phyloP scores from a whole-genome alignment of 2,329 filamentous ascomycete genomes.

The Phialophora macrospora region DNA sequence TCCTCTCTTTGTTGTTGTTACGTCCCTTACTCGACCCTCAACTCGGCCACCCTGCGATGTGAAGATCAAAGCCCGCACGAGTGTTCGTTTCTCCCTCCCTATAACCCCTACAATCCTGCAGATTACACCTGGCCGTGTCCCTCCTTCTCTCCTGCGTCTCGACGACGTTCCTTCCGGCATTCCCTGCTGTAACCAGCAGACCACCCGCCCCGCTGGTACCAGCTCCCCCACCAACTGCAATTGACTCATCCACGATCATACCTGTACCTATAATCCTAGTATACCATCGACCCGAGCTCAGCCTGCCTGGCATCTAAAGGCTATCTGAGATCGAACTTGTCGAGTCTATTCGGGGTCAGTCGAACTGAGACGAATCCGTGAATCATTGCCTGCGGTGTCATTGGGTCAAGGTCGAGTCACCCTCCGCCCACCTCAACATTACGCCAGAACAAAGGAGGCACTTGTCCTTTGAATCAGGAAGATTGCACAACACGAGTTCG shows the following conservation, averaged over 20 bases:
- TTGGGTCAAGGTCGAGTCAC: constrained; percentile 14
- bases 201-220: constrained; percentile 25
- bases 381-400: constrained; percentile 29
- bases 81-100: constrained; percentile 28
- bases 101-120: constrained; percentile 13
- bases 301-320: constrained; percentile 16
- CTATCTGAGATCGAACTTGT: constrained; percentile 3
- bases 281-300: constrained; percentile 29
- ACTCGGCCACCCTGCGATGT: constrained; percentile 34
- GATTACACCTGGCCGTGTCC: constrained; percentile 34
- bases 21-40: constrained; percentile 22
- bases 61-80: constrained; percentile 30
- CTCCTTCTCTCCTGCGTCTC: constrained; percentile 32
- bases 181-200: constrained; percentile 32
- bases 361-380: constrained; percentile 16
- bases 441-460: constrained; percentile 27
- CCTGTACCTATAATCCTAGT: constrained; percentile 32
- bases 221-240: constrained; percentile 19
- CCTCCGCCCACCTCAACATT: constrained; percentile 24
- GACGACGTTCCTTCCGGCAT: constrained; percentile 35
- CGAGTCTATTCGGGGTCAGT: constrained; percentile 18
- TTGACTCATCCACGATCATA: constrained; percentile 20
- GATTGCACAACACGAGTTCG: constrained; percentile 19
- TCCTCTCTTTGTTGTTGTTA: constrained; percentile 27
- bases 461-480: constrained; percentile 25